Base-by-base conservation (phyloP, 768 basidiomycete genomes). In the Rhizopogon rudus region DNA sequence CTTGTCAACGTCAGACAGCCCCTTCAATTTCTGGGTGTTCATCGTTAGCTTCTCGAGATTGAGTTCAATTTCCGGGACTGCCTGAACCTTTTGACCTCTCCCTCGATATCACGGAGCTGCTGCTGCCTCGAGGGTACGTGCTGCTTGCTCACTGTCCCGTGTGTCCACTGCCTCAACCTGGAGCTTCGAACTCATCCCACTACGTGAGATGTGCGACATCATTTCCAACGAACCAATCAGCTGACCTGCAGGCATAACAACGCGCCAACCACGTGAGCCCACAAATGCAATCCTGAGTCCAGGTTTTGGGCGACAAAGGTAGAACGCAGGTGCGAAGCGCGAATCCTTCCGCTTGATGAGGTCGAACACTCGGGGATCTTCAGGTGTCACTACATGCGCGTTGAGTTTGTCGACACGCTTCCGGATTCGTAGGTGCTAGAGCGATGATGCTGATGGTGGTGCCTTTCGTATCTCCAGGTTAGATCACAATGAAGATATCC, bases 211-310 rank as follows among this genome's bases (percentile, higher is more conserved):
- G 16, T 84, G 78, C 6, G 94, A 94, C 93, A 98, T 98, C 1
- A 94, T 92, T 57, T 97, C 97, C 0, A 91, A 94, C 0, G 88
- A 82, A 66, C 98, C 96, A 59, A 98, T 98, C 55, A 99, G 73
- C 66, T 96, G 90, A 0, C 97, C 97, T 5, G 85, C 84, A 1
- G 98, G 83, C 0, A 96, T 98, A 41, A 98, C 97, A 12, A 99
- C 95, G 29, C 94, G 80, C 87, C 91, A 97, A 41, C 96, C 77
- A 57, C 74, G 80, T 13, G 68, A 60, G 20, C 79, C 78, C 17
- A 84, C 86, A 63, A 86, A 98, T 0, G 95, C 96, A 61, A 98
- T 92, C 25, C 93, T 84, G 66, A 94, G 2, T 91, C 92, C 57
- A 98, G 81, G 64, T 93, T 81, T n/a, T 86, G 76, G 0, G 91